Conservation (phyloP, 176 grass and related monocot genomes). For the Musa beccarii region DNA sequence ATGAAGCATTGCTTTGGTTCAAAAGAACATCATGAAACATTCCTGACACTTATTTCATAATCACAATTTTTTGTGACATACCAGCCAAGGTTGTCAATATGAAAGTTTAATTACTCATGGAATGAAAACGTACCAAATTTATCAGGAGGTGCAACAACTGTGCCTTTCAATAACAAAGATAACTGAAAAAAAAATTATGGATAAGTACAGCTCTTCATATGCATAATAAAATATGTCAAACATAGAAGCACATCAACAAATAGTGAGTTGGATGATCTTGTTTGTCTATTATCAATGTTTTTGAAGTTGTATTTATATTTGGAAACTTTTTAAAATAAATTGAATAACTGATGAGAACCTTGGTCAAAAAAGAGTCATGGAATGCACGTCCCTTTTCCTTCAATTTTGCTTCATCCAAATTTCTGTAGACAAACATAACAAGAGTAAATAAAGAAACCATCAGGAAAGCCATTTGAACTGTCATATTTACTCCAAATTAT, state of each 20-base stretch:
- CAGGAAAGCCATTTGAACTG: background rate
- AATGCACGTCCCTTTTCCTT: conserved; percentile 74
- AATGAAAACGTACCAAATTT: conserved; percentile 71
- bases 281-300: conserved; percentile 1
- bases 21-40: conserved; percentile 19
- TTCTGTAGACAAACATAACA: conserved; percentile 30
- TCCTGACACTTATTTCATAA: background rate
- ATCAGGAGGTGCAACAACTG: conserved; percentile 91
- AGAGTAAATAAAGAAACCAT: conserved; percentile 12
- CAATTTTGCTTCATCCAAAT: conserved; percentile 64
- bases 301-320: conserved; percentile 4
- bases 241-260: background rate
- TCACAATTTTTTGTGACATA: background rate
- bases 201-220: background rate
- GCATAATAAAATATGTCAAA: background rate
- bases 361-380: conserved; percentile 86
- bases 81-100: too few relatives aligned
- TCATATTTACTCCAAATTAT: background rate
- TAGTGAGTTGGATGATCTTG: background rate
- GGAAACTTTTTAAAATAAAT: background rate
- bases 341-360: conserved; percentile 31
- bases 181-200: conserved; percentile 40
- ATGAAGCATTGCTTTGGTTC: background rate
- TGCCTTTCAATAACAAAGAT: conserved; percentile 95
- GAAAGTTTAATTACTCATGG: background rate